Conservation (phyloP, 2,329 filamentous ascomycete genomes). For the Leptographium lundbergii region DNA sequence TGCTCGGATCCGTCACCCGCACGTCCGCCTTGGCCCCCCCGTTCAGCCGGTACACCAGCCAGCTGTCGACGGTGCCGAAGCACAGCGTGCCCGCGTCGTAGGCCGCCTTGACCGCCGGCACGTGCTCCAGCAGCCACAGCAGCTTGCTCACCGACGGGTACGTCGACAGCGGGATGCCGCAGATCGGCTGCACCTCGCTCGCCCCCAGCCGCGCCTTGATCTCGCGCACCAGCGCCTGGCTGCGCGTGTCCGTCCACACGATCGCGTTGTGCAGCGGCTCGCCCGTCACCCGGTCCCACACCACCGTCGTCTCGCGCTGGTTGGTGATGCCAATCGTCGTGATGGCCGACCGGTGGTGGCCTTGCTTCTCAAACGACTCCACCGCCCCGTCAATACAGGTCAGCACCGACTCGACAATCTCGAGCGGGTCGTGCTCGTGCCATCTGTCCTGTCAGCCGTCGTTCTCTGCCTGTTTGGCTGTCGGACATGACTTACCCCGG, state of each 20-base stretch:
- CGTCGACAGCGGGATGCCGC: slow-evolving; percentile 73
- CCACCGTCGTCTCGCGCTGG: slow-evolving; percentile 77
- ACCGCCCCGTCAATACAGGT: slow-evolving; percentile 69
- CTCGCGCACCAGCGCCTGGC: slow-evolving; percentile 60
- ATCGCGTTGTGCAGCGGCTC: slow-evolving; percentile 75
- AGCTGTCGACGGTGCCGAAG: slow-evolving; percentile 81
- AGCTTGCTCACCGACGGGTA: slow-evolving; percentile 82
- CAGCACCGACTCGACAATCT: slow-evolving; percentile 63
- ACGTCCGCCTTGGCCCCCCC: slow-evolving; percentile 52
- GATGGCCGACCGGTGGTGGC: slow-evolving; percentile 56
- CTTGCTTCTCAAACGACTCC: slow-evolving; percentile 54
- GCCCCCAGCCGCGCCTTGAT: slow-evolving; percentile 56
- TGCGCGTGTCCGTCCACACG: slow-evolving; percentile 82
- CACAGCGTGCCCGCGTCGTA: slow-evolving; percentile 68
- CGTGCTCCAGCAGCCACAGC: slow-evolving; percentile 69
- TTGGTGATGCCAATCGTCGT: slow-evolving; percentile 76
- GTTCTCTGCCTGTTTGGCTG: too few relatives aligned
- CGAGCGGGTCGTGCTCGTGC: slow-evolving; percentile 79
- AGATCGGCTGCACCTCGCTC: slow-evolving; percentile 55
- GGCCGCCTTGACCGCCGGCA: slow-evolving; percentile 54
- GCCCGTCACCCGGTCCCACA: slow-evolving; percentile 74
- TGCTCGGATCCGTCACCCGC: slow-evolving; percentile 75
- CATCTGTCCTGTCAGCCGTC: slow-evolving; percentile 38
- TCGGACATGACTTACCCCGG: slow-evolving; percentile 52
- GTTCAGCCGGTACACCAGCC: slow-evolving; percentile 76